Evolutionary conservation across 2,329 filamentous ascomycete genomes (phyloP).

Genomic region (Biscogniauxia marginata): DNA sequence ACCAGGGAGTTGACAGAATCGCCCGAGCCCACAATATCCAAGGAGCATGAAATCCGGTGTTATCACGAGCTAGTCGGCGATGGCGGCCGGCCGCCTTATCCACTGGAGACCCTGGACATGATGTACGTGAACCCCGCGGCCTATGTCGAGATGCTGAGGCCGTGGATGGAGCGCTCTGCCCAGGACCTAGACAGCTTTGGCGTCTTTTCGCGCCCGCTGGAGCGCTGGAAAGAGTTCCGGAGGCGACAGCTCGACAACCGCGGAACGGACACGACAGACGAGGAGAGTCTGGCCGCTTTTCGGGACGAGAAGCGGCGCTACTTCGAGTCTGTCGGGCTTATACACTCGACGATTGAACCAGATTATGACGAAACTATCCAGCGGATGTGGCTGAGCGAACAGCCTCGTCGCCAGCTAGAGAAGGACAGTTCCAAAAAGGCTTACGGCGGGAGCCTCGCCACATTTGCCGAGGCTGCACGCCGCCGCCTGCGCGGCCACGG

Average conservation of each 20-base stretch:
- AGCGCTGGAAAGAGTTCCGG: constrained; percentile 5
- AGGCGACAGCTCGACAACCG: constrained; percentile 4
- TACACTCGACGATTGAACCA: not conserved
- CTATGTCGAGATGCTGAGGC: not conserved
- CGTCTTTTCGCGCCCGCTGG: constrained; percentile 1
- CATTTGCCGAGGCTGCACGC: constrained; percentile 28
- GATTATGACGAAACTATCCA: not conserved
- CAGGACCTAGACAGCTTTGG: not conserved
- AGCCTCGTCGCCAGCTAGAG: not conserved
- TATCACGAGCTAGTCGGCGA: constrained; percentile 1
- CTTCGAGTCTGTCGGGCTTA: not conserved
- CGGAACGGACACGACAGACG: not conserved
- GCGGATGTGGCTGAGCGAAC: not conserved
- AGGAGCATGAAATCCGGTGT: no score
- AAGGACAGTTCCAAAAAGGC: not conserved
- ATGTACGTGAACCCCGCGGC: not conserved
- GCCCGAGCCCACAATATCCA: no score
- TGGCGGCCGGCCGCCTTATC: not conserved
- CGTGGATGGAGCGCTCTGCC: not conserved
- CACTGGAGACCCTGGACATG: constrained; percentile 2
- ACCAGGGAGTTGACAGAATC: no score
- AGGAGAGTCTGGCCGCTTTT: constrained; percentile 2
- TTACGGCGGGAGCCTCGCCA: constrained; percentile 18
- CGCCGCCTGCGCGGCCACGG: constrained; percentile 28
- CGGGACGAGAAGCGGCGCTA: constrained; percentile 1